phyloP scores from a whole-genome alignment of 202 grass and related monocot species.

The Miscanthus sacchariflorus region DNA sequence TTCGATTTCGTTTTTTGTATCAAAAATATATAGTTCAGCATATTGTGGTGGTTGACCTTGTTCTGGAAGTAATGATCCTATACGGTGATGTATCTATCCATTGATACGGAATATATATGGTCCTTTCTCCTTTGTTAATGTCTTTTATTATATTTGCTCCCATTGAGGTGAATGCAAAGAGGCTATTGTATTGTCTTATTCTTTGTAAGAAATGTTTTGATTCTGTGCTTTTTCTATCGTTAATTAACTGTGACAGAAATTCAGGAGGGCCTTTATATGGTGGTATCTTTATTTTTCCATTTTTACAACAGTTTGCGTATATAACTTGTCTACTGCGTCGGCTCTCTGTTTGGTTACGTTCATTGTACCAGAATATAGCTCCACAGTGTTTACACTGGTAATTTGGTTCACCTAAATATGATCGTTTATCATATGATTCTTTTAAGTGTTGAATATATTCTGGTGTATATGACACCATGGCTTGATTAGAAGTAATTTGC shows the following conservation, averaged over 20 bases:
- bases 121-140: too few relatives aligned
- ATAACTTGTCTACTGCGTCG: too few relatives aligned
- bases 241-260: not conserved
- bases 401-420: not conserved
- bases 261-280: not conserved
- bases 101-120: too few relatives aligned
- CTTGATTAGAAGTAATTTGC: not conserved
- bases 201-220: too few relatives aligned
- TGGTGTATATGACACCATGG: not conserved
- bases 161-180: too few relatives aligned
- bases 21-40: too few relatives aligned
- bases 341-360: not conserved
- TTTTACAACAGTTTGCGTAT: not conserved
- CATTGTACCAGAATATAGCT: slow-evolving; percentile 4
- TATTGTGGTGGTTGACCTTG: too few relatives aligned
- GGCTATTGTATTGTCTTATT: too few relatives aligned
- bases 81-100: too few relatives aligned
- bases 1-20: too few relatives aligned
- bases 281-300: not conserved
- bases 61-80: too few relatives aligned
- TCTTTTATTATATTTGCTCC: too few relatives aligned
- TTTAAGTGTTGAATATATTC: not conserved
- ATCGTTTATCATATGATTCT: not conserved
- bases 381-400: not conserved
- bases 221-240: not conserved